phyloP scores from a whole-genome alignment of 2,329 filamentous ascomycete species.

The Fusarium albosuccineum region DNA sequence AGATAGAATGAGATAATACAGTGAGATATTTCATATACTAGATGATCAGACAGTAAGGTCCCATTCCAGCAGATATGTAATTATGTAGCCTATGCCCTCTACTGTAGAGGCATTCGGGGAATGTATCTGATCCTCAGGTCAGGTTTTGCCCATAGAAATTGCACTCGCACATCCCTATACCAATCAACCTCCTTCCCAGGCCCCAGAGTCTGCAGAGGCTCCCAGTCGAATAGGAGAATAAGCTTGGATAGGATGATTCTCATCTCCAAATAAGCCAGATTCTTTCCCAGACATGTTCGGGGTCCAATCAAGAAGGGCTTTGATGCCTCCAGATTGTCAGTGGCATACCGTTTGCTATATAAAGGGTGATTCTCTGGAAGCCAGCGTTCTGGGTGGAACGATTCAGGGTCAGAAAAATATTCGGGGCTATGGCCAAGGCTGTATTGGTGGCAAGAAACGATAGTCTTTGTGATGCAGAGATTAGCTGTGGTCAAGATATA shows the following conservation, averaged over 20 bases:
- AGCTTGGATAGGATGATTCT: background rate
- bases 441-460: slow-evolving; percentile 11
- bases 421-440: background rate
- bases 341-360: background rate
- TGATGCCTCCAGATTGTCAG: slow-evolving; percentile 6
- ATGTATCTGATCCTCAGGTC: too few relatives aligned
- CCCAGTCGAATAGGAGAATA: background rate
- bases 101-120: too few relatives aligned
- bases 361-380: slow-evolving; percentile 2
- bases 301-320: slow-evolving; percentile 8
- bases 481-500: too few relatives aligned
- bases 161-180: too few relatives aligned
- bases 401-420: slow-evolving; percentile 14
- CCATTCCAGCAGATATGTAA: too few relatives aligned
- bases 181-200: too few relatives aligned
- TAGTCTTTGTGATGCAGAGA: background rate
- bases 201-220: too few relatives aligned
- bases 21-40: too few relatives aligned
- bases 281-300: slow-evolving; percentile 8
- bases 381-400: slow-evolving; percentile 13
- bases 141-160: too few relatives aligned
- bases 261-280: slow-evolving; percentile 14
- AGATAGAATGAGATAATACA: too few relatives aligned
- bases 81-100: too few relatives aligned
- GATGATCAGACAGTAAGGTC: too few relatives aligned